phyloP scores from a whole-genome alignment of 768 basidiomycete genomes.

The Boletus tylopilopsis region DNA sequence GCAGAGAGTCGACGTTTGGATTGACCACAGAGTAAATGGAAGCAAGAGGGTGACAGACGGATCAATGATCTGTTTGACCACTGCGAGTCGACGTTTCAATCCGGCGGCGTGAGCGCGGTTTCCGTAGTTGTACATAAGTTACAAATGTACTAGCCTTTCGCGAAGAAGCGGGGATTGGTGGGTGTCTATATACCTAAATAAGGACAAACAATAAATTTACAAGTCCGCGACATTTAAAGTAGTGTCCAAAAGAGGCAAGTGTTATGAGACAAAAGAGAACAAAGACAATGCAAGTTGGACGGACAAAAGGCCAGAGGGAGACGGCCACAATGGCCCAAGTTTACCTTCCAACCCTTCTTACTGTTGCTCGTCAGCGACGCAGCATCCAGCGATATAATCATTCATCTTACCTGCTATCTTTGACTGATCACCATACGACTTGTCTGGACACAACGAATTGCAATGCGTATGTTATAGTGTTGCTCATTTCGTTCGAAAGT shows the following conservation, averaged over 20 bases:
- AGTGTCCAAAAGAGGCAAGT: slow-evolving; percentile 11
- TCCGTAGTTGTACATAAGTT: no score
- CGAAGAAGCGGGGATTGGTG: not conserved
- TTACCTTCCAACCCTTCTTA: not conserved
- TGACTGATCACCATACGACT: not conserved
- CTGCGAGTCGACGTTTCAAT: no score
- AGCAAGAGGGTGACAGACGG: no score
- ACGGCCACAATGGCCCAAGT: slow-evolving; percentile 6
- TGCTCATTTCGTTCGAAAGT: not conserved
- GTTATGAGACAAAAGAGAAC: slow-evolving; percentile 24
- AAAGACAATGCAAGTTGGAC: slow-evolving; percentile 23
- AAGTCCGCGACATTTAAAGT: slow-evolving; percentile 21
- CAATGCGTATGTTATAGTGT: slow-evolving; percentile 23
- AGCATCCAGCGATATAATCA: slow-evolving; percentile 17
- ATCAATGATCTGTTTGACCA: no score
- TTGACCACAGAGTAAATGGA: no score
- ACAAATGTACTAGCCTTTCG: no score
- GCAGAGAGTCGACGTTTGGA: not conserved
- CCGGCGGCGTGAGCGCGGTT: no score
- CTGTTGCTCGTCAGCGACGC: slow-evolving; percentile 17
- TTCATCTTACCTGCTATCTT: not conserved
- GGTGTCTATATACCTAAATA: slow-evolving; percentile 3
- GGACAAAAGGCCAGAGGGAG: slow-evolving; percentile 21
- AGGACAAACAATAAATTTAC: slow-evolving; percentile 8
- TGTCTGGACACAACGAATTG: slow-evolving; percentile 3